Evolutionary conservation across 345 rosid genomes (phyloP), one percentile per base, ranked within the genome.

Genomic region (Microthlaspi erraticum): DNA sequence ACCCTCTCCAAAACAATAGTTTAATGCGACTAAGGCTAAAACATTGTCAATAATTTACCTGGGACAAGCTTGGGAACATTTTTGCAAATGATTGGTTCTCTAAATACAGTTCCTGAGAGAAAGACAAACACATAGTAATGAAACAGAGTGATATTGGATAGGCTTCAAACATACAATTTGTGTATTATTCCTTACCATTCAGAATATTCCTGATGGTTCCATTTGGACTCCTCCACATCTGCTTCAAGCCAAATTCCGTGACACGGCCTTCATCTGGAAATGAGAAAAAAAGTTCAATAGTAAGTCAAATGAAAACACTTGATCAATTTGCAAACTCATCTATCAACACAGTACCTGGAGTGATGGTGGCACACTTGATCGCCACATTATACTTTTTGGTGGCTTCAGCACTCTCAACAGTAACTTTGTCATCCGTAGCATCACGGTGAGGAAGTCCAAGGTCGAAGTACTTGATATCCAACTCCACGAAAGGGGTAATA

Each of bases 181-280:
- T 60, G 32, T 10, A 50, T 38, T 10, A 50, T 38, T 58, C 60
- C 87, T 77, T 14, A 91, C 98, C 98, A 74, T 93, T 93, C 79
- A 93, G 80, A 59, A 93, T 93, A 73, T 93, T 93, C 81, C 98
- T 87, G 49, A 93, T 91, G 46, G 99, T 93, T 42, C 99, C 96
- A 71, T 94, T 91, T 19, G 97, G 97, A 78, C 99, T 94, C 80
- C 65, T 94, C 99, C 99, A 94, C 99, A 94, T 94, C 55, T 82
- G 79, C 84, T 91, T 94, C 87, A 94, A 83, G 44, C 48, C 79
- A 78, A 91, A 94, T 80, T 94, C 99, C 79, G 84, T 77, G 31
- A 91, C 79, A 60, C 99, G 97, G 76, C 80, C 89, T 83, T 94
- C 99, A 82, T 94, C 99, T 91, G 88, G 68, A 61, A 8, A 42